Percentiles rank a stretch among this genome's conserved stretches.
These are phyloP conservation scores for Yamadazyma kanchanaburiensis DNA, from an alignment of 1,139 yeast species.

Conservation along the genomic window DNA sequence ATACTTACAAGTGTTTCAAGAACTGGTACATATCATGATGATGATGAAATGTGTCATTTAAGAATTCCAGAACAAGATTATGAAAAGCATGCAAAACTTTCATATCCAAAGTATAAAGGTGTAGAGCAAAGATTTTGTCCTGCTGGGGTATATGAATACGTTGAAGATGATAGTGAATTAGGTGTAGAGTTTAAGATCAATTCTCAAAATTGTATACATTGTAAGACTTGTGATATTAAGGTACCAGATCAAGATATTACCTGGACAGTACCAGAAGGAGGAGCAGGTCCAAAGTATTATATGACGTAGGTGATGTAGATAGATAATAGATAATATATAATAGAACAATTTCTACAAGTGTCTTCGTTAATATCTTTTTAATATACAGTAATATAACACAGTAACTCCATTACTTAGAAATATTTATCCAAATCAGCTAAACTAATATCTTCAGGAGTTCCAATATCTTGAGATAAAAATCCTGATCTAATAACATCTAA, in stretches of 20 bases:
- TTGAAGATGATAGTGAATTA: constrained; percentile 53
- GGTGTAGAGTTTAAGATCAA: constrained; percentile 90
- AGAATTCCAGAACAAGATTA: constrained; percentile 73
- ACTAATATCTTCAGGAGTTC: constrained; percentile 72
- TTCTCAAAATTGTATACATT: constrained; percentile 94
- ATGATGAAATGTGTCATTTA: constrained; percentile 87
- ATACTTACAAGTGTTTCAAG: constrained; percentile 88
- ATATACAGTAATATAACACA: constrained; percentile 11
- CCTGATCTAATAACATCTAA: constrained; percentile 69
- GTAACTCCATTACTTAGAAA: constrained; percentile 23
- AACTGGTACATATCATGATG: constrained; percentile 95
- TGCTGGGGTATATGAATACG: constrained; percentile 95
- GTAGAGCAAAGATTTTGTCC: constrained; percentile 93
- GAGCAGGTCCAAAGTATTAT: constrained; percentile 94
- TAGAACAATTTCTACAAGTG: background rate
- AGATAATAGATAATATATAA: background rate
- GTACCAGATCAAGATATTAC: constrained; percentile 90
- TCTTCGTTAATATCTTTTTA: too few relatives aligned
- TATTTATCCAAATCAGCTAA: constrained; percentile 70
- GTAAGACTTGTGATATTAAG: constrained; percentile 97
- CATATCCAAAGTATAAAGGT: constrained; percentile 79
- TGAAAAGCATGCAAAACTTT: constrained; percentile 58
- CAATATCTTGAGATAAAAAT: constrained; percentile 70
- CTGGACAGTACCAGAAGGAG: constrained; percentile 98
- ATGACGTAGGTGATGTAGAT: constrained; percentile 52